Percentiles rank a stretch among this genome's conserved stretches.
phyloP scores from a whole-genome alignment of 345 rosid species.

The Lepidium aucheri region DNA sequence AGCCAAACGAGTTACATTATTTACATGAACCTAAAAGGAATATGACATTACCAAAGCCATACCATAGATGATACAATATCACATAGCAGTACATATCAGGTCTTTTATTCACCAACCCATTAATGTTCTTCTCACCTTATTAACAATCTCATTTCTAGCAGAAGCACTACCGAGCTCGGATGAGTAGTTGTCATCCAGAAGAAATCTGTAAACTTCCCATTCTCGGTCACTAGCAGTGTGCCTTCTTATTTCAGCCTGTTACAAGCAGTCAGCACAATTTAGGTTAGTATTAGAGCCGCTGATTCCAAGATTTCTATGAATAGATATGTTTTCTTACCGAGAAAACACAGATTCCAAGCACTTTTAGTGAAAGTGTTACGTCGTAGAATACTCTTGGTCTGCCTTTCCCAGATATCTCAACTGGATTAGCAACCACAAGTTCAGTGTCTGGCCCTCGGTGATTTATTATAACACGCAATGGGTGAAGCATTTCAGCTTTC shows the following conservation, averaged over 20 bases:
- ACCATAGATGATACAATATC: neutral
- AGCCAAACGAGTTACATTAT: neutral
- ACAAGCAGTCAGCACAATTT: neutral
- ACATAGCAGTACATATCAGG: neutral
- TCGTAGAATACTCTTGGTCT: conserved; percentile 86
- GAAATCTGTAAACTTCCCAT: conserved; percentile 91
- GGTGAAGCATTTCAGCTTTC: conserved; percentile 81
- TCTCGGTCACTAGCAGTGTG: conserved; percentile 47
- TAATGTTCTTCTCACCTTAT: conserved; percentile 62
- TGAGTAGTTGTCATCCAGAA: conserved; percentile 51
- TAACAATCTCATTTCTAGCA: conserved; percentile 53
- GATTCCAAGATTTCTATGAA: neutral
- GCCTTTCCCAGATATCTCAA: conserved; percentile 73
- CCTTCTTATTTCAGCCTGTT: conserved; percentile 82
- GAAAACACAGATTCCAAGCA: conserved; percentile 69
- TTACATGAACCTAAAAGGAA: neutral
- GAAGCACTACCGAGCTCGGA: conserved; percentile 27
- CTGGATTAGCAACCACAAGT: conserved; percentile 81
- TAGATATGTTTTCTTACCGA: conserved; percentile 40
- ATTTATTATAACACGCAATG: conserved; percentile 59
- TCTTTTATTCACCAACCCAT: conserved; percentile 62
- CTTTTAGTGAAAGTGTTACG: conserved; percentile 62
- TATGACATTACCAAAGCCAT: neutral
- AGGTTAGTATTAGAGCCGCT: neutral
- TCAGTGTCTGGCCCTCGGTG: conserved; percentile 78